Evolutionary conservation across 2,329 filamentous ascomycete species (phyloP).

Genomic region (Fusarium sp.): DNA sequence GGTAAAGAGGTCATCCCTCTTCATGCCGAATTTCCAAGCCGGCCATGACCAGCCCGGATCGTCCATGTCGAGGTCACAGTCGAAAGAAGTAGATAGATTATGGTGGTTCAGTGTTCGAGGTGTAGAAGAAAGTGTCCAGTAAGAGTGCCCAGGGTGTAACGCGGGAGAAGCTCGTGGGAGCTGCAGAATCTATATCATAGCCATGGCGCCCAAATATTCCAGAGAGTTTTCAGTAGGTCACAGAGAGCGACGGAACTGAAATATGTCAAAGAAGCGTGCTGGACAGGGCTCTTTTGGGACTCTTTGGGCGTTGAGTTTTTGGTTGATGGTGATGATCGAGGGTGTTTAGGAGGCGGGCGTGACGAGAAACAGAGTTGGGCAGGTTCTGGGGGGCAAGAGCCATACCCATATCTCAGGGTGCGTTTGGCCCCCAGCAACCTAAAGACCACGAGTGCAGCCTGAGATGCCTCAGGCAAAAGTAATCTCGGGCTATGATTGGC

Average conservation of each 20-base stretch:
- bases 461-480: slow-evolving; percentile 46
- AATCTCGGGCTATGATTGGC: slow-evolving; percentile 33
- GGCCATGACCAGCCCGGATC: slow-evolving; percentile 67
- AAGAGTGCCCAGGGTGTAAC: slow-evolving; percentile 41
- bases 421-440: slow-evolving; percentile 41
- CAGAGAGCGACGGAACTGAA: slow-evolving; percentile 42
- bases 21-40: slow-evolving; percentile 73
- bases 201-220: slow-evolving; percentile 40
- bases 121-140: slow-evolving; percentile 36
- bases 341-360: slow-evolving; percentile 41
- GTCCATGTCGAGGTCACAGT: slow-evolving; percentile 69
- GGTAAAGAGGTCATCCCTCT: slow-evolving; percentile 68
- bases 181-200: slow-evolving; percentile 46
- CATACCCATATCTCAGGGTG: slow-evolving; percentile 47
- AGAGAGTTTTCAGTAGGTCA: slow-evolving; percentile 40
- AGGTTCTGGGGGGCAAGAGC: slow-evolving; percentile 43
- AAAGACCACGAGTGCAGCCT: slow-evolving; percentile 38
- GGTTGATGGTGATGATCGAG: slow-evolving; percentile 37
- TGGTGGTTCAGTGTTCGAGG: slow-evolving; percentile 25
- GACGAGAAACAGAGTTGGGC: slow-evolving; percentile 44
- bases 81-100: slow-evolving; percentile 30
- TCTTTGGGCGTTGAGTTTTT: slow-evolving; percentile 24
- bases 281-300: slow-evolving; percentile 30
- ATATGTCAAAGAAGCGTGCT: slow-evolving; percentile 24
- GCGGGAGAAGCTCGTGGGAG: slow-evolving; percentile 47